Percentiles rank a stretch among this genome's conserved stretches.
Conservation (phyloP, 345 rosid species). For the Populus pruinosa region DNA sequence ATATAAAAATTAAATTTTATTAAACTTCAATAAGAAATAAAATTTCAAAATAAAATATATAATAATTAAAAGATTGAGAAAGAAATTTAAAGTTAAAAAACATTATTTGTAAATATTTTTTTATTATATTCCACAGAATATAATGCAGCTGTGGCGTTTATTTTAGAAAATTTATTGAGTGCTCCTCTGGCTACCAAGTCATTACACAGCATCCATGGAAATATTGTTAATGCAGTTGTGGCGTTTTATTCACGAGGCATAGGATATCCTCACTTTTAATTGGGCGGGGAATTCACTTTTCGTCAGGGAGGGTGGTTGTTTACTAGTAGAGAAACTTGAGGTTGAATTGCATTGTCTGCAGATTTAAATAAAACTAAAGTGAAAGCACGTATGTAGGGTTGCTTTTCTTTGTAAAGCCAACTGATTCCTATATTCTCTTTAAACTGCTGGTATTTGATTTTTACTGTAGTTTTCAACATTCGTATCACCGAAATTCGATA, state of each 20-base stretch:
- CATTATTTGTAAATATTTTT: too few species aligned
- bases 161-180: too few species aligned
- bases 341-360: slow-evolving; percentile 4
- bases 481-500: slow-evolving; percentile 47
- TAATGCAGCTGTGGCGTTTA: too few species aligned
- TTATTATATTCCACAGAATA: too few species aligned
- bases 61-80: too few species aligned
- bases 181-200: neutral
- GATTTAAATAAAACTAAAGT: slow-evolving; percentile 5
- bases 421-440: slow-evolving; percentile 20
- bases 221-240: slow-evolving; percentile 16
- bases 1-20: too few species aligned
- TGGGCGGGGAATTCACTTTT: slow-evolving; percentile 11
- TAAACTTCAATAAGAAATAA: too few species aligned
- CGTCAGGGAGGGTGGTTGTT: slow-evolving; percentile 4
- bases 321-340: neutral
- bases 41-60: too few species aligned
- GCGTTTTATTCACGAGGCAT: slow-evolving; percentile 37
- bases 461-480: slow-evolving; percentile 44
- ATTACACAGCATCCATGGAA: neutral
- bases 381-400: neutral
- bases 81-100: too few species aligned
- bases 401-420: slow-evolving; percentile 31
- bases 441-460: neutral
- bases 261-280: slow-evolving; percentile 21